Evolutionary conservation across 305 asterid genomes (phyloP).

Genomic region (Caryopteris hybrid): DNA sequence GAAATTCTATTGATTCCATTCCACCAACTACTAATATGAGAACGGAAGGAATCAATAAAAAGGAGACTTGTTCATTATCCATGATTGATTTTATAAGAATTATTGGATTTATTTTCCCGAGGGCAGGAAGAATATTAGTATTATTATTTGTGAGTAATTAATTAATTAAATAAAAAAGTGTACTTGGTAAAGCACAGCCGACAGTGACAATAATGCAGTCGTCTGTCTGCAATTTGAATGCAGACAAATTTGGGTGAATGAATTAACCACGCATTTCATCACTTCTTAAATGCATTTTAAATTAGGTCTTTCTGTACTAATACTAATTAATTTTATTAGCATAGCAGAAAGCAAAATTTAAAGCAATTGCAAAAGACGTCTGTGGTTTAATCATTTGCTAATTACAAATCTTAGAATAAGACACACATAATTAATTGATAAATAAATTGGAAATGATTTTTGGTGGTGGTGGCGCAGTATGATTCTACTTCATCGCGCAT

Average conservation of each 20-base stretch:
- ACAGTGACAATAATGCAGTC: conserved; percentile 43
- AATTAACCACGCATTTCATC: conserved; percentile 22
- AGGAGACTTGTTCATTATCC: conserved; percentile 29
- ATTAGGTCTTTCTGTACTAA: conserved; percentile 17
- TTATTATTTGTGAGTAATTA: conserved; percentile 10
- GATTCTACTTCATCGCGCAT: too few species aligned
- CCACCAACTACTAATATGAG: conserved; percentile 35
- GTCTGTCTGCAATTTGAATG: conserved; percentile 31
- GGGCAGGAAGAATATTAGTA: conserved; percentile 5
- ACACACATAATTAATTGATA: background rate
- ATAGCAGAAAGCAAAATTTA: background rate
- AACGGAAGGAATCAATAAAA: conserved; percentile 29
- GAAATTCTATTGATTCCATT: conserved; percentile 21
- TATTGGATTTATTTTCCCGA: conserved; percentile 24
- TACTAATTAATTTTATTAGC: background rate
- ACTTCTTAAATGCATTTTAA: background rate
- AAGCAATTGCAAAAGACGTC: background rate
- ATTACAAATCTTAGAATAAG: background rate
- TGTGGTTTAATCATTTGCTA: background rate
- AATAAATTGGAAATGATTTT: too few species aligned
- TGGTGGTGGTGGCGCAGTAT: too few species aligned
- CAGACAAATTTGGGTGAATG: conserved; percentile 29
- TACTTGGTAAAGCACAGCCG: conserved; percentile 34
- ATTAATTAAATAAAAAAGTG: background rate
- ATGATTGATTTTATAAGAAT: conserved; percentile 22